Conservation (phyloP, 441 rosid genomes). For the Euphorbia corollata region DNA sequence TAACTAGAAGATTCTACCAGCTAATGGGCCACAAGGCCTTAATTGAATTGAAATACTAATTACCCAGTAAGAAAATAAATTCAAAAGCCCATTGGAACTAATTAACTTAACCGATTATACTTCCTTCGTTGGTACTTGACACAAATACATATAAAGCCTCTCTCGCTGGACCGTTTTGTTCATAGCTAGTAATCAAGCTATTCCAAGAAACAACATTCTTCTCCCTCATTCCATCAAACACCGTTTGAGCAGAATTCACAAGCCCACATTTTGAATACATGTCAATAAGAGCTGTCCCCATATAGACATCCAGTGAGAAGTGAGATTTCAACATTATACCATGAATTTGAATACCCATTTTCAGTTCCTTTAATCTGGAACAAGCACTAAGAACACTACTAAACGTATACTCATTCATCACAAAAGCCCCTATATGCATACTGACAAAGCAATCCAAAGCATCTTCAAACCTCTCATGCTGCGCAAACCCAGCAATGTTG, state of each 20-base stretch:
- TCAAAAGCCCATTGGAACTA: too few species aligned
- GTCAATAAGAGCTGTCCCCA: constrained; percentile 67
- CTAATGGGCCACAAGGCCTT: too few species aligned
- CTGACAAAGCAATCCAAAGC: constrained; percentile 44
- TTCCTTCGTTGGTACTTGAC: too few species aligned
- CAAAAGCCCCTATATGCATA: constrained; percentile 49
- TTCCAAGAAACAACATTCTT: constrained; percentile 8
- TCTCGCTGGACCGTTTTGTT: constrained; percentile 62
- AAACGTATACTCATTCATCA: constrained; percentile 48
- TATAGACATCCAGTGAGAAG: constrained; percentile 39
- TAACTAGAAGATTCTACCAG: too few species aligned
- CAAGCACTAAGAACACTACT: constrained; percentile 65
- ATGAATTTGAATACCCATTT: constrained; percentile 15
- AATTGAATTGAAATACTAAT: too few species aligned
- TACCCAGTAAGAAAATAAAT: too few species aligned
- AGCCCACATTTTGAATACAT: constrained; percentile 68
- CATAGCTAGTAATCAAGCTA: constrained; percentile 54
- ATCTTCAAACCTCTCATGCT: constrained; percentile 43
- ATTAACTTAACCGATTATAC: too few species aligned
- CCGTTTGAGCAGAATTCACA: constrained; percentile 1
- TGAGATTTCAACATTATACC: constrained; percentile 13
- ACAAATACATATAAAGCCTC: constrained; percentile 50
- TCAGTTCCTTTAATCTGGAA: constrained; percentile 36
- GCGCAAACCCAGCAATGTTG: constrained; percentile 57
- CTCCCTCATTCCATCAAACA: constrained; percentile 1